phyloP scores from a whole-genome alignment of 768 basidiomycete species.

The Cystoderma amianthinum region DNA sequence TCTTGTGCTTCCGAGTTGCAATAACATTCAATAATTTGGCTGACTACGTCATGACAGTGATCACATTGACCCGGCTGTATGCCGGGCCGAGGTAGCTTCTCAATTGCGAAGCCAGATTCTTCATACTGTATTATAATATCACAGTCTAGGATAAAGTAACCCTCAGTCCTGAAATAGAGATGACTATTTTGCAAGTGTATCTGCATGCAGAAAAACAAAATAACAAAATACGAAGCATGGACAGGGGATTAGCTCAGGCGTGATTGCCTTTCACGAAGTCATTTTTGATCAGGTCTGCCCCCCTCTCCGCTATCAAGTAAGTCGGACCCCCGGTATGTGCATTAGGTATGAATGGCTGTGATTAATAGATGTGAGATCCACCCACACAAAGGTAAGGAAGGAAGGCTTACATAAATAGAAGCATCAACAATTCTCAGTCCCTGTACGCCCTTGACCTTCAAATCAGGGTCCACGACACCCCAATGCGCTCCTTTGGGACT shows the following conservation, averaged over 20 bases:
- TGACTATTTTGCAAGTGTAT: background rate
- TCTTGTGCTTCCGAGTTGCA: too few species aligned
- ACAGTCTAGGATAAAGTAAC: background rate
- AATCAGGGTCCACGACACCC: constrained; percentile 25
- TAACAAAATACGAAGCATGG: background rate
- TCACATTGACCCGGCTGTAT: too few species aligned
- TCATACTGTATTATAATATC: too few species aligned
- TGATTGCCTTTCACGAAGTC: too few species aligned
- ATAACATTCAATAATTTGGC: too few species aligned
- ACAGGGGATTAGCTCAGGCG: too few species aligned
- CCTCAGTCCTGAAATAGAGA: background rate
- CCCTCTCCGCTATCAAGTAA: constrained; percentile 1
- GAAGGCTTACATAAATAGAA: constrained; percentile 18
- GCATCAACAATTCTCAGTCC: constrained; percentile 28
- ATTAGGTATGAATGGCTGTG: background rate
- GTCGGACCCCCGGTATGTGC: constrained; percentile 1
- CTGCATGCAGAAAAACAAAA: background rate
- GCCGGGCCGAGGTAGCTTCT: too few species aligned
- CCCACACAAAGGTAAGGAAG: background rate
- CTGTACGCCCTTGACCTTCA: constrained; percentile 20
- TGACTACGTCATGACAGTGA: too few species aligned
- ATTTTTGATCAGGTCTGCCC: background rate
- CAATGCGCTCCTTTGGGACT: constrained; percentile 11
- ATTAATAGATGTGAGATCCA: background rate
- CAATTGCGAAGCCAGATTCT: too few species aligned